Evolutionary conservation across 2,329 filamentous ascomycete genomes (phyloP).

Genomic region (Rutstroemia sp.): DNA sequence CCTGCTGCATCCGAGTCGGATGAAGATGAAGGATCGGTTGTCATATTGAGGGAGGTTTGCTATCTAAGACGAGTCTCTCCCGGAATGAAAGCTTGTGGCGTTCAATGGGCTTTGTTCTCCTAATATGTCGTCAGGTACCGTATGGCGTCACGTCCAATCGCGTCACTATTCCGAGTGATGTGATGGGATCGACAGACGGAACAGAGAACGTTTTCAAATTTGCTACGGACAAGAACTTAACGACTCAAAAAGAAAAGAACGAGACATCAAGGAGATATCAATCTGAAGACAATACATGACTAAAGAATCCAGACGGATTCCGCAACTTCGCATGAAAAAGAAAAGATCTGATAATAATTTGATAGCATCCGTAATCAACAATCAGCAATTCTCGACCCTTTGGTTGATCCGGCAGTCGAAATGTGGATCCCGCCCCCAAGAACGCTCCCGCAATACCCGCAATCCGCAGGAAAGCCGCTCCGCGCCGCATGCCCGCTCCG

Average conservation of each 20-base stretch:
- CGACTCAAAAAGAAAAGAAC: no score
- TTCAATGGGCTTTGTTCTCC: no score
- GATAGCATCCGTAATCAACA: background rate
- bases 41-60: background rate
- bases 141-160: no score
- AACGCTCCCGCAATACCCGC: background rate
- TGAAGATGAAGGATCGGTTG: background rate
- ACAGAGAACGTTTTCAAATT: no score
- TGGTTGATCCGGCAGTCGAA: background rate
- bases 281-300: no score
- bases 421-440: background rate
- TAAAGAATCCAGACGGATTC: no score
- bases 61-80: background rate
- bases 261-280: no score
- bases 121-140: no score
- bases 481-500: no score
- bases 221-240: no score
- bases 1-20: background rate
- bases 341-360: background rate
- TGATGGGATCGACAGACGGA: no score
- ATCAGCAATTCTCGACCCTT: background rate
- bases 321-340: background rate
- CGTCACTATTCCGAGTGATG: no score
- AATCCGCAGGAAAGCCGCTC: background rate
- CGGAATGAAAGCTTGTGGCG: background rate